Evolutionary conservation across 2,329 filamentous ascomycete species (phyloP).

Genomic region (Colletotrichum sp.): DNA sequence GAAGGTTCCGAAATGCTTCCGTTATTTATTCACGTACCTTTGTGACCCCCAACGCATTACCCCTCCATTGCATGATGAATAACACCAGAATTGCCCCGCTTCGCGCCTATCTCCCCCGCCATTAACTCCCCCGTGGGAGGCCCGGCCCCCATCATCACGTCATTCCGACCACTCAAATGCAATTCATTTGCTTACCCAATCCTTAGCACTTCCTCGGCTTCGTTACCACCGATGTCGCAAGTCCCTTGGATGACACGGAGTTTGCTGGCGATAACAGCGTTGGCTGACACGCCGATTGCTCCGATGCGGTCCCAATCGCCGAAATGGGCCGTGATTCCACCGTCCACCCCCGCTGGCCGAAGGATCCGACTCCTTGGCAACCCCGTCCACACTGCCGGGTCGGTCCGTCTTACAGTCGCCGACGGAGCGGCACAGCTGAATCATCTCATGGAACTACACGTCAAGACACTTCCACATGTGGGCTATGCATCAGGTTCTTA

Average conservation of each 20-base stretch:
- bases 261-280: neutral
- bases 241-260: neutral
- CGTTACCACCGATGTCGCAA: neutral
- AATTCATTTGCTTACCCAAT: neutral
- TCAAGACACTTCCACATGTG: neutral
- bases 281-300: neutral
- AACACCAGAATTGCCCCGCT: conserved; percentile 4
- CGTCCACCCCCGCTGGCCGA: neutral
- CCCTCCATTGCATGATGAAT: conserved; percentile 16
- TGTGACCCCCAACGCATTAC: conserved; percentile 1
- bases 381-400: neutral
- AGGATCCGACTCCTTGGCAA: neutral
- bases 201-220: neutral
- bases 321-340: neutral
- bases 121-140: neutral
- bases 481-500: conserved; percentile 1
- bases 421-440: neutral
- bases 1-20: neutral
- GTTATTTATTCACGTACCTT: neutral
- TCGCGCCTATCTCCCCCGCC: neutral
- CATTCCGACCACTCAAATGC: conserved; percentile 4
- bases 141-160: neutral
- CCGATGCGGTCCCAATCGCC: neutral
- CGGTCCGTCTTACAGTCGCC: neutral
- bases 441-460: neutral